Base-by-base conservation (phyloP, 2,329 filamentous ascomycete genomes). In the Periconia macrospinosa region DNA sequence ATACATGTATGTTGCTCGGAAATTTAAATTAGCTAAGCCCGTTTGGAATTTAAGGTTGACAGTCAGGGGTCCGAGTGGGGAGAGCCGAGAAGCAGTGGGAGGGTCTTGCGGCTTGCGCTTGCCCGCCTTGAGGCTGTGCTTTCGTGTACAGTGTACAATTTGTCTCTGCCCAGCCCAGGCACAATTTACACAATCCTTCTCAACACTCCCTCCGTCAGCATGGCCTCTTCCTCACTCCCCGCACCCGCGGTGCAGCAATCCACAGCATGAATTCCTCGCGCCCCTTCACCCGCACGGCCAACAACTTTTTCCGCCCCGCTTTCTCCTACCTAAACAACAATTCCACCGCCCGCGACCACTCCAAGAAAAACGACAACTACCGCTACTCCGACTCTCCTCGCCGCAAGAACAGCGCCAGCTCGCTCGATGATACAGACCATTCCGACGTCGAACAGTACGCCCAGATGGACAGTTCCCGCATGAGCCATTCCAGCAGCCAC, bases 361-460 rank as follows among this genome's bases (percentile, higher is more conserved):
- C 49, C 49, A 60, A 63, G 52, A 60, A 61, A 53, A 52, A 51
- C 23, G 54, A 59, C 20, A 15, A 37, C 49, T 51, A 50, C 51
- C 43, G 50, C 50, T 23, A 49, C 44, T 18, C 46, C 42, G 33
- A 37, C 33, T 30, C 43, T 33, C 50, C 55, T 50, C 73, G 78
- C 49, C 69, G 69, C 56, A 62, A 68, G 49, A 60, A 59, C 49
- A 70, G 68, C 53, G 53, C 59, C 40, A 66, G 65, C 62, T 74
- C 74, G n/a, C 60, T 73, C 54, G 71, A 76, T 62, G 70, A 72
- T 47, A 68, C 65, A 27, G 73, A 75, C 57, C 54, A 67, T 50
- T 64, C 64, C 14, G 71, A 75, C 54, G 55, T 71, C 23, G 72
- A 72, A 59, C 56, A 66, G 8, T 67, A 69, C 61, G 63, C 68